Conservation (phyloP, 768 basidiomycete species). For the Neoboletus magnificus region DNA sequence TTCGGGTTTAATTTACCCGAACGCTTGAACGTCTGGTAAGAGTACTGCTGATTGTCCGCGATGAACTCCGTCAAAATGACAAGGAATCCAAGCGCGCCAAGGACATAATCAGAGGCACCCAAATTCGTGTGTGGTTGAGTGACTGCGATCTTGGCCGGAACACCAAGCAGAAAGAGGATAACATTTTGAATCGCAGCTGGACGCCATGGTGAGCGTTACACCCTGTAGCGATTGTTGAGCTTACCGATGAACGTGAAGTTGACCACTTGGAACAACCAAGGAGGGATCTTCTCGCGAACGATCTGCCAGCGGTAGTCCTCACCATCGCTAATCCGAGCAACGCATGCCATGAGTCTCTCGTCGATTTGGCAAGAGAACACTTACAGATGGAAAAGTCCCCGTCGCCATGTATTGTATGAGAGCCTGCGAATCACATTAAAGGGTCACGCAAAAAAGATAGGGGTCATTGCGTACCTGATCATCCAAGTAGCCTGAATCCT, state of each 20-base stretch:
- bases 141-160: slow-evolving; percentile 57
- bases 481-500: slow-evolving; percentile 50
- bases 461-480: slow-evolving; percentile 41
- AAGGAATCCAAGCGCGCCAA: slow-evolving; percentile 56
- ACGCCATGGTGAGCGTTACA: not conserved
- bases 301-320: slow-evolving; percentile 94
- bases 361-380: slow-evolving; percentile 17
- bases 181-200: slow-evolving; percentile 74
- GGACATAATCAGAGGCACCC: slow-evolving; percentile 55
- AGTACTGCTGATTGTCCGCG: slow-evolving; percentile 90
- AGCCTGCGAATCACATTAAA: slow-evolving; percentile 43
- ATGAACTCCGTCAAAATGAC: slow-evolving; percentile 71
- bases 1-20: slow-evolving; percentile 31
- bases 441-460: slow-evolving; percentile 10
- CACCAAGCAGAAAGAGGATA: slow-evolving; percentile 67
- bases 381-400: slow-evolving; percentile 76
- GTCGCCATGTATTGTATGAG: slow-evolving; percentile 77
- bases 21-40: slow-evolving; percentile 78
- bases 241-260: slow-evolving; percentile 66
- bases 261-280: slow-evolving; percentile 55
- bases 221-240: slow-evolving; percentile 11
- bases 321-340: slow-evolving; percentile 48
- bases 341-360: not conserved
- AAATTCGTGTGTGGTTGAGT: slow-evolving; percentile 53
- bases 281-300: slow-evolving; percentile 57